Evolutionary conservation across 441 rosid species (phyloP).

Genomic region (Euphorbia neoarborescens): DNA sequence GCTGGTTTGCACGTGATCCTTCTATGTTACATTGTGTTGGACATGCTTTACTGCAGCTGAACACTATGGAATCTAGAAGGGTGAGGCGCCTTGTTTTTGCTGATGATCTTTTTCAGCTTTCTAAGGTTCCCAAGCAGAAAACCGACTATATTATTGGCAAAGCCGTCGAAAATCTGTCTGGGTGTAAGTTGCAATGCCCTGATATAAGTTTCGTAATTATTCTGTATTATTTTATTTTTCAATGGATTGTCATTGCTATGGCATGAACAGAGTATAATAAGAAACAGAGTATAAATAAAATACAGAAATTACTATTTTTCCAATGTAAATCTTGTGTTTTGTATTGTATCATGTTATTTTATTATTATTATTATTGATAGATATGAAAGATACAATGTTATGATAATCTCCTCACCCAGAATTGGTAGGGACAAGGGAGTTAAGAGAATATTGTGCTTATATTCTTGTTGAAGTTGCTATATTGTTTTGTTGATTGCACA

Average conservation of each 20-base stretch:
- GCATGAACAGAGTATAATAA: neutral
- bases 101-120: slow-evolving; percentile 80
- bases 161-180: slow-evolving; percentile 66
- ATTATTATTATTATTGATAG: neutral
- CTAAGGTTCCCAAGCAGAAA: slow-evolving; percentile 69
- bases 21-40: slow-evolving; percentile 63
- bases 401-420: neutral
- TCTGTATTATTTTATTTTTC: neutral
- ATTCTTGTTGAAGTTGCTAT: slow-evolving; percentile 19
- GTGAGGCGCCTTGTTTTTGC: slow-evolving; percentile 56
- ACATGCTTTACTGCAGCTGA: slow-evolving; percentile 53
- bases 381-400: neutral
- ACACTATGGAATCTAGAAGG: slow-evolving; percentile 52
- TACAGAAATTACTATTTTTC: neutral
- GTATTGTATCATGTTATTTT: neutral
- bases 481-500: slow-evolving; percentile 35
- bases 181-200: slow-evolving; percentile 57
- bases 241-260: neutral
- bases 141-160: slow-evolving; percentile 57
- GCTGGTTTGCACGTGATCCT: slow-evolving; percentile 82
- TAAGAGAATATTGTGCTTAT: neutral
- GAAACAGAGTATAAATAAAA: neutral
- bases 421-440: neutral
- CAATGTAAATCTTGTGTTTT: slow-evolving; percentile 4
- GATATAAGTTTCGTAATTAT: slow-evolving; percentile 4